phyloP scores from a whole-genome alignment of 495 filamentous ascomycete genomes.

The Podospora sp. region DNA sequence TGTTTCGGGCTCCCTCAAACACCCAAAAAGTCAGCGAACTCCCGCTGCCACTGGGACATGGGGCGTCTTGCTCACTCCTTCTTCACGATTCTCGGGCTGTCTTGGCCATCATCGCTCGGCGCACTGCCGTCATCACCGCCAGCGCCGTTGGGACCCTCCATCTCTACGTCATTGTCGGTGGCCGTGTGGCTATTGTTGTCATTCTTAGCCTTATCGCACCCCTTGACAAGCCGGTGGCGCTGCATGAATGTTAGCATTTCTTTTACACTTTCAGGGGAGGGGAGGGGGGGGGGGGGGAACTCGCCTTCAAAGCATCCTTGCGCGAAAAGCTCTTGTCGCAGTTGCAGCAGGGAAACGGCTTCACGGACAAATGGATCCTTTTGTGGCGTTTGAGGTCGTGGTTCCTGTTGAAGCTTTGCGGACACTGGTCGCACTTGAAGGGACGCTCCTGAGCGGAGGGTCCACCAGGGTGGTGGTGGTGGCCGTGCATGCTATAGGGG shows the following conservation, averaged over 20 bases:
- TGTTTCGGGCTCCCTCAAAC: not conserved
- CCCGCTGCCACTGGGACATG: too few relatives aligned
- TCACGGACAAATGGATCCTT: constrained; percentile 90
- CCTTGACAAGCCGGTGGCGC: constrained; percentile 93
- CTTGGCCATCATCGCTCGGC: constrained; percentile 11
- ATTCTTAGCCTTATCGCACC: constrained; percentile 57
- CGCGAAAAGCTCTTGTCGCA: constrained; percentile 97
- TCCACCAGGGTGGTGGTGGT: not conserved
- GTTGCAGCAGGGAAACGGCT: constrained; percentile 88
- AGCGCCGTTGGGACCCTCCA: not conserved
- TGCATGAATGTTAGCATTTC: constrained; percentile 36
- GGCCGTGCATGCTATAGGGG: constrained; percentile 20
- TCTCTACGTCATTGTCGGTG: not conserved
- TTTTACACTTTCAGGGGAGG: not conserved
- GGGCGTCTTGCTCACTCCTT: constrained; percentile 3
- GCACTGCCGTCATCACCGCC: constrained; percentile 10
- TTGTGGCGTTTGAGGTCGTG: constrained; percentile 97
- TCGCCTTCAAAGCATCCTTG: constrained; percentile 95
- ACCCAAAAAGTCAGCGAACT: not conserved
- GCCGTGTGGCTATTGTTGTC: not conserved
- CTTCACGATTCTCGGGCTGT: constrained; percentile 16
- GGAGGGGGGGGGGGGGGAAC: constrained; percentile 4
- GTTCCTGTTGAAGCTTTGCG: constrained; percentile 93
- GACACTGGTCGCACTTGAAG: constrained; percentile 92
- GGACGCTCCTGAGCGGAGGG: constrained; percentile 64